Evolutionary conservation across 495 filamentous ascomycete species (phyloP).

Genomic region (Trichocladium uniseriatum): DNA sequence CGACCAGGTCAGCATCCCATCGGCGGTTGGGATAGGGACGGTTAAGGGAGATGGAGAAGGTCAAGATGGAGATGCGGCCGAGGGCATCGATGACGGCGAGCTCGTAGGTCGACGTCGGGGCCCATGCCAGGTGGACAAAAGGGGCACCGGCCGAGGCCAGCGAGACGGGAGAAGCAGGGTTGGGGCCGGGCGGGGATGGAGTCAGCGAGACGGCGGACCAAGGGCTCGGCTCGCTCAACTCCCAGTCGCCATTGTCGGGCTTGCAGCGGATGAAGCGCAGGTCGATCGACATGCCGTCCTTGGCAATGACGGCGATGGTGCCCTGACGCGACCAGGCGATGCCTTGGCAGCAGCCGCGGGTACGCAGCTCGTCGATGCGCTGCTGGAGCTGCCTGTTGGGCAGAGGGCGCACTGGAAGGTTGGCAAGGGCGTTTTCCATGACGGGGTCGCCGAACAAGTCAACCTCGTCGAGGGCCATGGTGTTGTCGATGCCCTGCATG

Average conservation of each 20-base stretch:
- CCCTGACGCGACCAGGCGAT: constrained; percentile 87
- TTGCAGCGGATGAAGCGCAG: constrained; percentile 63
- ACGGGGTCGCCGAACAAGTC: constrained; percentile 69
- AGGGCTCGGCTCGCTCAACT: constrained; percentile 51
- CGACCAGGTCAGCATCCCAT: constrained; percentile 50
- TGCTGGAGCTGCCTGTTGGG: constrained; percentile 58
- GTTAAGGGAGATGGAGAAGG: constrained; percentile 54
- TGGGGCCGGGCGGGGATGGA: constrained; percentile 36
- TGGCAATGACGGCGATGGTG: constrained; percentile 72
- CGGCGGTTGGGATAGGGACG: constrained; percentile 47
- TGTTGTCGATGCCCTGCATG: constrained; percentile 17
- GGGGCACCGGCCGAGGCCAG: constrained; percentile 36
- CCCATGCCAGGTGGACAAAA: constrained; percentile 72
- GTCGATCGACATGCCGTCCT: constrained; percentile 57
- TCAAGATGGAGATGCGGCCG: constrained; percentile 63
- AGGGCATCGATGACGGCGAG: constrained; percentile 66
- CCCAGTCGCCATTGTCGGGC: constrained; percentile 64
- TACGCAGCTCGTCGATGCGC: constrained; percentile 69
- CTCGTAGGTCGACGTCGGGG: constrained; percentile 53
- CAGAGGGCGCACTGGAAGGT: constrained; percentile 35
- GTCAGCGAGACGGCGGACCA: constrained; percentile 28
- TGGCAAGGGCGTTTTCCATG: constrained; percentile 39
- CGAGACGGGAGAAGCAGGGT: constrained; percentile 26
- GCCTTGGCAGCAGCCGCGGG: constrained; percentile 73
- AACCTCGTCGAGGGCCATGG: constrained; percentile 55